Evolutionary conservation across 768 basidiomycete species (phyloP).

Genomic region (Pleurotus tuoliensis): DNA sequence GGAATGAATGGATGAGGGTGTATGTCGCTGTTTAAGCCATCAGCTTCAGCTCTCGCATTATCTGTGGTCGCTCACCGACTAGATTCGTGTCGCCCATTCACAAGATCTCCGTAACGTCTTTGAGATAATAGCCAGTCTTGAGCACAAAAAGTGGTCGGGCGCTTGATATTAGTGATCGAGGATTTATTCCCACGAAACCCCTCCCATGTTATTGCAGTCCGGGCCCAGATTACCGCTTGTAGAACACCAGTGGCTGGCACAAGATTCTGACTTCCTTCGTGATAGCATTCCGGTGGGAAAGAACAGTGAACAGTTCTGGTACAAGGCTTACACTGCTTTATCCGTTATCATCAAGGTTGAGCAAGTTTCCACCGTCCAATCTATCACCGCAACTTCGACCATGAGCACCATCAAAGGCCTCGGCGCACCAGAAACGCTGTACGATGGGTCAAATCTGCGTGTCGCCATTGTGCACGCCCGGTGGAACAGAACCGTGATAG

Average conservation of each 20-base stretch:
- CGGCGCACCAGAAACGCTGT: constrained; percentile 49
- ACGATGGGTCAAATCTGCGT: constrained; percentile 80
- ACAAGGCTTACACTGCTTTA: constrained; percentile 17
- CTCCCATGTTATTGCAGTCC: constrained; percentile 18
- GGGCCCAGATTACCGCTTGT: too few species aligned
- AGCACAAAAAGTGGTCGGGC: not conserved
- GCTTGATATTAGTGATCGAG: not conserved
- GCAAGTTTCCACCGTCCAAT: not conserved
- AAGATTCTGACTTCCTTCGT: too few species aligned
- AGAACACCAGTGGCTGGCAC: too few species aligned
- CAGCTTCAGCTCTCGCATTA: not conserved
- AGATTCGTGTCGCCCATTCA: constrained; percentile 32
- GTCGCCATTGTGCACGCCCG: constrained; percentile 92
- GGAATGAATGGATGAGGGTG: constrained; percentile 71
- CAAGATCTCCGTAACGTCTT: not conserved
- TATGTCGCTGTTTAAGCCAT: constrained; percentile 55
- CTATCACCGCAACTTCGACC: constrained; percentile 26
- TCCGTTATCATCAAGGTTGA: constrained; percentile 4
- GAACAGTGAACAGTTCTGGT: too few species aligned
- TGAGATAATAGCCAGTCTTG: not conserved
- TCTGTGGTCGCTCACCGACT: constrained; percentile 37
- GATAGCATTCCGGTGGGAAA: too few species aligned
- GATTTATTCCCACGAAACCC: too few species aligned
- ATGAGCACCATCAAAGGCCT: constrained; percentile 77
- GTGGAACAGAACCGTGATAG: constrained; percentile 91